Evolutionary conservation across 2,329 filamentous ascomycete species (phyloP).

Genomic region (Fusarium mexicanum): DNA sequence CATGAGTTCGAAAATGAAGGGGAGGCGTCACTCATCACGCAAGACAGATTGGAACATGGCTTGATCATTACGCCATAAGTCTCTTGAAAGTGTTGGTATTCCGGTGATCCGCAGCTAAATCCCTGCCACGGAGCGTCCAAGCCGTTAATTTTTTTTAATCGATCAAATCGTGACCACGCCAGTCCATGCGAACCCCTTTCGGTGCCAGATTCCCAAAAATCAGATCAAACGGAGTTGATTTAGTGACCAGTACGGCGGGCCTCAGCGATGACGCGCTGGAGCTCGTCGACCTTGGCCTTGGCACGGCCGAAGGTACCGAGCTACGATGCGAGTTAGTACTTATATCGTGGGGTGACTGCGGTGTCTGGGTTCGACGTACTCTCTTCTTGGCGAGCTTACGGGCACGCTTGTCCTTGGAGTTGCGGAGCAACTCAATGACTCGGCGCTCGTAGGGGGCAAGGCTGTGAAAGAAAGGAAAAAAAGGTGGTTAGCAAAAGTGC

Average conservation of each 20-base stretch:
- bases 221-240: slow-evolving; percentile 54
- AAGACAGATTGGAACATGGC: slow-evolving; percentile 15
- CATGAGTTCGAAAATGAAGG: not conserved
- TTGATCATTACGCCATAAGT: slow-evolving; percentile 40
- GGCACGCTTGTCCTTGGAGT: slow-evolving; percentile 99
- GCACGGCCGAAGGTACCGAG: slow-evolving; percentile 98
- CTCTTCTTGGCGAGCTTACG: slow-evolving; percentile 99
- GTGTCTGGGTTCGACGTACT: slow-evolving; percentile 64
- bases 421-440: slow-evolving; percentile 98
- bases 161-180: slow-evolving; percentile 51
- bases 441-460: slow-evolving; percentile 97
- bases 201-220: slow-evolving; percentile 44
- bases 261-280: slow-evolving; percentile 97
- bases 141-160: slow-evolving; percentile 44
- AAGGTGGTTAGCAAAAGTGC: slow-evolving; percentile 41
- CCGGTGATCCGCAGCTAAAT: slow-evolving; percentile 47
- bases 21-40: not conserved
- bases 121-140: slow-evolving; percentile 46
- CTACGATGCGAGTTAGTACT: slow-evolving; percentile 56
- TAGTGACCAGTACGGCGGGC: slow-evolving; percentile 76
- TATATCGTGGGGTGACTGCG: not conserved
- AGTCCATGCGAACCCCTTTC: slow-evolving; percentile 48
- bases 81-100: slow-evolving; percentile 49
- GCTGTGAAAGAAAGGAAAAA: slow-evolving; percentile 51
- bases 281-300: slow-evolving; percentile 99